Percentiles rank a stretch among this genome's conserved stretches.
These are phyloP conservation scores for Scedosporium apiospermum DNA, from an alignment of 2,329 filamentous ascomycete species.

Conservation along the genomic window DNA sequence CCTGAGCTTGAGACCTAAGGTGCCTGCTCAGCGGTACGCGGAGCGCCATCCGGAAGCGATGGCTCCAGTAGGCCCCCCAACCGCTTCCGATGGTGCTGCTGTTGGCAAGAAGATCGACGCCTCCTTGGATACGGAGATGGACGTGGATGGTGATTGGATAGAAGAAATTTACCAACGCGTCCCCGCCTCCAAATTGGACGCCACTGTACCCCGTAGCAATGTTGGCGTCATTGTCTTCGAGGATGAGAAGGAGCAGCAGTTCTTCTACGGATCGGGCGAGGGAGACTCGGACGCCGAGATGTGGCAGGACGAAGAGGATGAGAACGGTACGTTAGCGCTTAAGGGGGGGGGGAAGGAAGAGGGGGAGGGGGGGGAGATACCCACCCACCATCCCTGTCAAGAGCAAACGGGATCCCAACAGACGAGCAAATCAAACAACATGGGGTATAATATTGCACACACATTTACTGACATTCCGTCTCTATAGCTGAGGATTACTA, in stretches of 20 bases:
- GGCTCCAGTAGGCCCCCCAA: slow-evolving; percentile 6
- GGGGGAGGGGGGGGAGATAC: neutral
- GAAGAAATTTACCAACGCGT: slow-evolving; percentile 57
- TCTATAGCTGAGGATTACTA: slow-evolving; percentile 66
- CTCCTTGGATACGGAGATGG: slow-evolving; percentile 29
- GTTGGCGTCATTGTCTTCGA: slow-evolving; percentile 49
- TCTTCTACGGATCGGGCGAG: slow-evolving; percentile 50
- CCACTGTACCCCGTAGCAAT: slow-evolving; percentile 36
- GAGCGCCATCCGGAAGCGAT: slow-evolving; percentile 41
- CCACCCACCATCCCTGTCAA: neutral
- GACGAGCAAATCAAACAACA: neutral
- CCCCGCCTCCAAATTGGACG: slow-evolving; percentile 38
- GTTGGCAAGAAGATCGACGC: slow-evolving; percentile 28
- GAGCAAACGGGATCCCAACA: neutral
- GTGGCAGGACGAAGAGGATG: slow-evolving; percentile 52
- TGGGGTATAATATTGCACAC: neutral
- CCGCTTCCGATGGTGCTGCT: slow-evolving; percentile 18
- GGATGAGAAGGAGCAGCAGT: slow-evolving; percentile 46
- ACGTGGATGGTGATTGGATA: slow-evolving; percentile 48
- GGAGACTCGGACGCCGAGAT: slow-evolving; percentile 53
- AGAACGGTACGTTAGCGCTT: slow-evolving; percentile 42
- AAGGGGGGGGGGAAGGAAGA: too few relatives aligned
- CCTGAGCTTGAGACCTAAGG: slow-evolving; percentile 45
- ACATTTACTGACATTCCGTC: slow-evolving; percentile 5
- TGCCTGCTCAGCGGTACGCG: slow-evolving; percentile 42